Conservation (phyloP, 2,329 filamentous ascomycete species). For the Phialophora chinensis region DNA sequence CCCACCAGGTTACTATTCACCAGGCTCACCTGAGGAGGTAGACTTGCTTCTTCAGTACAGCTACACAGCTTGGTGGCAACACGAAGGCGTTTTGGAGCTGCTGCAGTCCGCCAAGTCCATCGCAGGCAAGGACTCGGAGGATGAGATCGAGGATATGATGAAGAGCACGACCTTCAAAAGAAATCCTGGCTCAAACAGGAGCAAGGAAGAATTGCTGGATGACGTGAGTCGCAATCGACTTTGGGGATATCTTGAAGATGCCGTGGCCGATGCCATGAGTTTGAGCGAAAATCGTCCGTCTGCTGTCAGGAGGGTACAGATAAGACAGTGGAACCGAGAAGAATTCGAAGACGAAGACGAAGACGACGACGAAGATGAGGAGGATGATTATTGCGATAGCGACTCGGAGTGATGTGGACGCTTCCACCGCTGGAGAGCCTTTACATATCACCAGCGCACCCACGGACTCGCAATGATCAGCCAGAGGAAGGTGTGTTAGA, state of each 20-base stretch:
- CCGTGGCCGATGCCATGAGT: constrained; percentile 21
- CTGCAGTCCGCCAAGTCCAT: constrained; percentile 21
- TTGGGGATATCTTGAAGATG: constrained; percentile 20
- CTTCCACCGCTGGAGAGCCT: no score
- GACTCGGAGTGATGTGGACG: no score
- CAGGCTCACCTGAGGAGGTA: constrained; percentile 37
- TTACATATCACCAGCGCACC: no score
- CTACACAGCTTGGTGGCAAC: constrained; percentile 40
- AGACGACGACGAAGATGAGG: no score
- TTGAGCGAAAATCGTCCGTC: constrained; percentile 20
- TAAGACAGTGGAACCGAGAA: constrained; percentile 7
- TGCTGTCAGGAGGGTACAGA: constrained; percentile 18
- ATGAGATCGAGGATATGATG: constrained; percentile 17
- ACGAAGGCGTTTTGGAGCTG: constrained; percentile 26
- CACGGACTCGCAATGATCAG: no score
- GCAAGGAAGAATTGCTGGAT: constrained; percentile 10
- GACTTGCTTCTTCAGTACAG: constrained; percentile 38
- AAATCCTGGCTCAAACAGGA: constrained; percentile 13
- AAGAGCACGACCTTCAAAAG: not conserved
- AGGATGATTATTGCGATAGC: no score
- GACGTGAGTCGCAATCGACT: constrained; percentile 17
- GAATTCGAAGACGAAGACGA: no score
- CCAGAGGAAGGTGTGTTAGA: no score
- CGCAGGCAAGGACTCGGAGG: constrained; percentile 14
- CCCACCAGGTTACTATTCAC: constrained; percentile 18